phyloP scores from a whole-genome alignment of 2,329 filamentous ascomycete species.

The Ophiobolus disseminans region DNA sequence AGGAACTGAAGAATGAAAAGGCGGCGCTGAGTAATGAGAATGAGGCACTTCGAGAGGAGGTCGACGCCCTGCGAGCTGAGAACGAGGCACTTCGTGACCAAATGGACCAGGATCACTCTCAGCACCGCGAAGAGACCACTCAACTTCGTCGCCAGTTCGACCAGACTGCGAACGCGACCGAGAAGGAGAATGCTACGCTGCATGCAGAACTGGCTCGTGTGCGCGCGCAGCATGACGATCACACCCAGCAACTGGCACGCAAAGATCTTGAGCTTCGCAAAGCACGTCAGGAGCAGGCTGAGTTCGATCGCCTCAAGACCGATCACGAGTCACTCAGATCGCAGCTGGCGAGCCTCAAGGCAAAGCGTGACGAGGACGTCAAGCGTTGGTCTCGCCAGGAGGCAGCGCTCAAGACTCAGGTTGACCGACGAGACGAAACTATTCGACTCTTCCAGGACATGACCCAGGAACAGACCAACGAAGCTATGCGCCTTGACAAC shows the following conservation, averaged over 20 bases:
- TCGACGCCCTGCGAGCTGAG: conserved; percentile 44
- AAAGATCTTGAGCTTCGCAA: conserved; percentile 45
- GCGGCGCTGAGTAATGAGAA: conserved; percentile 47
- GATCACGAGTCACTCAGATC: conserved; percentile 73
- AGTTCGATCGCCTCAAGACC: conserved; percentile 65
- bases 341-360: conserved; percentile 77
- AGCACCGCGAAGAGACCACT: conserved; percentile 44
- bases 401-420: conserved; percentile 38
- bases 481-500: conserved; percentile 51
- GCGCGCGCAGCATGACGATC: conserved; percentile 45
- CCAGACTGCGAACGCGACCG: conserved; percentile 41
- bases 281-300: conserved; percentile 46
- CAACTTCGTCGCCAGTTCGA: conserved; percentile 44
- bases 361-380: conserved; percentile 67
- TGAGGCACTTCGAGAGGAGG: conserved; percentile 44
- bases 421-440: conserved; percentile 49
- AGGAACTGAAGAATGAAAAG: conserved; percentile 57
- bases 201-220: conserved; percentile 42
- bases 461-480: conserved; percentile 47
- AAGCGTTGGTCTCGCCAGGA: conserved; percentile 44
- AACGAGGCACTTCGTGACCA: conserved; percentile 44
- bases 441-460: conserved; percentile 48
- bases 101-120: conserved; percentile 41
- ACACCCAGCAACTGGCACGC: conserved; percentile 43
- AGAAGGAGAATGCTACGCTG: conserved; percentile 44